phyloP scores from a whole-genome alignment of 371 early-diverging fungal genomes.

The Actinomucor elegans region DNA sequence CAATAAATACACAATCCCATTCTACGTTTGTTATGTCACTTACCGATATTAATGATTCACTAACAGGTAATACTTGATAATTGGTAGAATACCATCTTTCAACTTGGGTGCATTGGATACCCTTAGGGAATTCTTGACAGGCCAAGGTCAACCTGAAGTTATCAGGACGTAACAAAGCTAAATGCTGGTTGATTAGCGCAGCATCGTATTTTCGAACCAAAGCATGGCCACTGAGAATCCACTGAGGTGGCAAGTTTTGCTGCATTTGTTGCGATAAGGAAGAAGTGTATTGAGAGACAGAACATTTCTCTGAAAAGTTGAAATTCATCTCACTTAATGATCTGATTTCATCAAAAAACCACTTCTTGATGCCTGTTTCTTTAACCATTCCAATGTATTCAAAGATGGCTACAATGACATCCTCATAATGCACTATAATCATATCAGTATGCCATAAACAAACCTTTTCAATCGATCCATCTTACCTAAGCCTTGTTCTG shows the following conservation, averaged over 20 bases:
- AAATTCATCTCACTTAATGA: conserved; percentile 69
- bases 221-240: conserved; percentile 66
- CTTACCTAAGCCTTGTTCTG: conserved; percentile 76
- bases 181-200: conserved; percentile 48
- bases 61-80: conserved; percentile 67
- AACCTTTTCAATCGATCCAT: not conserved
- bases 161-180: conserved; percentile 61
- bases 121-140: conserved; percentile 46
- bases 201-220: conserved; percentile 63
- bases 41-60: conserved; percentile 56
- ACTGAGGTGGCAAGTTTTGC: conserved; percentile 63
- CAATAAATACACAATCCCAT: no score
- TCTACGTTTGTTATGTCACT: no score
- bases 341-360: conserved; percentile 81
- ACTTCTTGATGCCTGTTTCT: conserved; percentile 65
- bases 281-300: conserved; percentile 55
- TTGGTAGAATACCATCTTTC: conserved; percentile 85
- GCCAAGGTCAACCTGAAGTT: conserved; percentile 60
- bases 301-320: conserved; percentile 78
- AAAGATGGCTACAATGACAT: conserved; percentile 80
- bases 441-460: not conserved
- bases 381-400: conserved; percentile 86
- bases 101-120: conserved; percentile 47
- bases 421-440: conserved; percentile 63
- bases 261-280: conserved; percentile 56